Evolutionary conservation across 805 yeast species (phyloP), one percentile per base, ranked within the genome.

Genomic region (Priceomyces haplophilus): DNA sequence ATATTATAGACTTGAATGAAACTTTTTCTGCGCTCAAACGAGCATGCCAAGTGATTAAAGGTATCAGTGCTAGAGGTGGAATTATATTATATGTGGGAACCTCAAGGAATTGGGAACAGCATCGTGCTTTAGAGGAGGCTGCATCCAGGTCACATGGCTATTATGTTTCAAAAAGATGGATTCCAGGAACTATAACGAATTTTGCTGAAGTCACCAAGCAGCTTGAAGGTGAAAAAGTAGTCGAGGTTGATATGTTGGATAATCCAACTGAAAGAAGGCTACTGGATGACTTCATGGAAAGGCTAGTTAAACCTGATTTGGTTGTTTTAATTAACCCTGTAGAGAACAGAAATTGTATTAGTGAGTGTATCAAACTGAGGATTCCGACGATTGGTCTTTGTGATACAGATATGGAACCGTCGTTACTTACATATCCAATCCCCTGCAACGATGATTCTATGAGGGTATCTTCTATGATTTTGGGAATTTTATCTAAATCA

Each of bases 401-500:
- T 48, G 99, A 93, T 66, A 90, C 98, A 17, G 91, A 93, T 64
- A 82, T 85, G 61, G 97, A 93, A 59, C 95, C 97, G 7, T 78
- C 86, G 12, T 68, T 85, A 52, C 86, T 91, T 41, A 88, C 97
- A 1, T 93, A 93, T 59, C 95, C 98, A 40, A 86, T 93, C 51
- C 98, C 98, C 13, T 95, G 95, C 49, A 93, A 93, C 61, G 98
- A 93, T 62, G 97, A 90, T 61, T 84, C 95, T 6, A 68, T 80
- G 45, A 79, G 99, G 62, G 78, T 95, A 6, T 80, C 85, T 7
- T 83, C 87, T 49, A 71, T 93, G 50, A 76, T 93, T 52, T 69
- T 81, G 42, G 97, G 98, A 45, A 82, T 90, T 15, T 73, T 93
- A 47, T 82, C 93, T 17, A 83, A 77, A 57, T 90, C 97, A 12